phyloP scores from a whole-genome alignment of 805 yeast genomes.

The Priceomyces medius region DNA sequence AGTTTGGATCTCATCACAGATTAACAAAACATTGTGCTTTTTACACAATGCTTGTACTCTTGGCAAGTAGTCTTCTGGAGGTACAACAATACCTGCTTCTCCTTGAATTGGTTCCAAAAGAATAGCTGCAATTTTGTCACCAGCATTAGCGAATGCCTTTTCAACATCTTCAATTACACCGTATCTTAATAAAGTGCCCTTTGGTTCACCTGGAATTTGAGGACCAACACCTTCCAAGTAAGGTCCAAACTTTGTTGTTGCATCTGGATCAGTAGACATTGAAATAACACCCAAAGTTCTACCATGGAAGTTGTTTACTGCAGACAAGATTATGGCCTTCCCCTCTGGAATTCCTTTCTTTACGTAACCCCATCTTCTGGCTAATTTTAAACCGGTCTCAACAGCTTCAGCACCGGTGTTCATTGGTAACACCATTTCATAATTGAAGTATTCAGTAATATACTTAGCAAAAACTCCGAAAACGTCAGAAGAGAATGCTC shows the following conservation, averaged over 20 bases:
- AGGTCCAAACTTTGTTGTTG: slow-evolving; percentile 86
- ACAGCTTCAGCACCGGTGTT: slow-evolving; percentile 99
- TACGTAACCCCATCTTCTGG: slow-evolving; percentile 96
- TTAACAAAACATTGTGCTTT: slow-evolving; percentile 80
- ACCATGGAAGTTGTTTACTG: slow-evolving; percentile 92
- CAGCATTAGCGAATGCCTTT: slow-evolving; percentile 74
- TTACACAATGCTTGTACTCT: slow-evolving; percentile 73
- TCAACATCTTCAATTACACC: slow-evolving; percentile 87
- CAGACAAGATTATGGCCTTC: slow-evolving; percentile 86
- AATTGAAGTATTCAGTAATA: slow-evolving; percentile 82
- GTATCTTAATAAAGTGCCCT: slow-evolving; percentile 64
- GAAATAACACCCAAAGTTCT: slow-evolving; percentile 94
- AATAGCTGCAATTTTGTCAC: slow-evolving; percentile 87
- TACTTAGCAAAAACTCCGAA: slow-evolving; percentile 86
- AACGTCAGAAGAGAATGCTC: slow-evolving; percentile 89
- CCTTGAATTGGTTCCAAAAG: slow-evolving; percentile 96
- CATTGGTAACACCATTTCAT: slow-evolving; percentile 95
- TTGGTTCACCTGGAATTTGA: slow-evolving; percentile 68
- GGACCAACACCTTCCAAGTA: slow-evolving; percentile 84
- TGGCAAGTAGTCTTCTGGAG: slow-evolving; percentile 76
- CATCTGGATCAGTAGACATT: slow-evolving; percentile 95
- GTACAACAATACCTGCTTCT: slow-evolving; percentile 97
- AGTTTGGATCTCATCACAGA: slow-evolving; percentile 96
- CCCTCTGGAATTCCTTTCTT: slow-evolving; percentile 78
- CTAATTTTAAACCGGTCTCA: slow-evolving; percentile 89